Conservation (phyloP, 2,329 filamentous ascomycete species). For the Paecilomyces dactylethromorphus region DNA sequence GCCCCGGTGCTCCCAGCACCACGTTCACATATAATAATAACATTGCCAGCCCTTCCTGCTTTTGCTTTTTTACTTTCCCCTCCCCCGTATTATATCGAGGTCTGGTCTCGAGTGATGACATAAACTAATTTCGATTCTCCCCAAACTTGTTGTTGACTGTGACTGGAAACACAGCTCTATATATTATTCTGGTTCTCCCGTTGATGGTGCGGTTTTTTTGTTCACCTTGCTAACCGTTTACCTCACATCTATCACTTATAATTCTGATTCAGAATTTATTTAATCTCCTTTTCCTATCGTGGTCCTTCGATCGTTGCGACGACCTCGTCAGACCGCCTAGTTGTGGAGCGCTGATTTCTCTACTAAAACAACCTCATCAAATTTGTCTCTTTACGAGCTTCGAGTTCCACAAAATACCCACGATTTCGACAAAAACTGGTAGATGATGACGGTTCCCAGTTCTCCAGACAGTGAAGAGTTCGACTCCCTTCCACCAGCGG, state of each 20-base stretch:
- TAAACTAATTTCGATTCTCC: neutral
- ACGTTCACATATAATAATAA: neutral
- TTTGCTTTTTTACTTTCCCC: neutral
- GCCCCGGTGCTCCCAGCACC: neutral
- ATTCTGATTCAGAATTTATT: neutral
- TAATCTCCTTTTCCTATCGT: neutral
- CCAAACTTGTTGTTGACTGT: neutral
- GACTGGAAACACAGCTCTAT: neutral
- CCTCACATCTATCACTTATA: neutral
- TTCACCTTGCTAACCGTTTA: neutral
- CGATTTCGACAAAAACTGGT: neutral
- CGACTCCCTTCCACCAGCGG: slow-evolving; percentile 48
- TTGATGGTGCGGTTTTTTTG: neutral
- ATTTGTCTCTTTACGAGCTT: neutral
- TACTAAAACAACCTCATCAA: neutral
- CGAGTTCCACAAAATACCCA: neutral
- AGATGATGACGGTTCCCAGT: slow-evolving; percentile 7
- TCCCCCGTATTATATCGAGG: neutral
- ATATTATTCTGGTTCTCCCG: neutral
- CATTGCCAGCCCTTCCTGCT: neutral
- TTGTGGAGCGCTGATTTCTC: neutral
- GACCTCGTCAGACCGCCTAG: neutral
- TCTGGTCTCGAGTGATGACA: neutral
- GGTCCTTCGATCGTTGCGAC: neutral
- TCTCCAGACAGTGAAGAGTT: slow-evolving; percentile 33